Evolutionary conservation across 768 basidiomycete species (phyloP).

Genomic region (Phaffia australis): DNA sequence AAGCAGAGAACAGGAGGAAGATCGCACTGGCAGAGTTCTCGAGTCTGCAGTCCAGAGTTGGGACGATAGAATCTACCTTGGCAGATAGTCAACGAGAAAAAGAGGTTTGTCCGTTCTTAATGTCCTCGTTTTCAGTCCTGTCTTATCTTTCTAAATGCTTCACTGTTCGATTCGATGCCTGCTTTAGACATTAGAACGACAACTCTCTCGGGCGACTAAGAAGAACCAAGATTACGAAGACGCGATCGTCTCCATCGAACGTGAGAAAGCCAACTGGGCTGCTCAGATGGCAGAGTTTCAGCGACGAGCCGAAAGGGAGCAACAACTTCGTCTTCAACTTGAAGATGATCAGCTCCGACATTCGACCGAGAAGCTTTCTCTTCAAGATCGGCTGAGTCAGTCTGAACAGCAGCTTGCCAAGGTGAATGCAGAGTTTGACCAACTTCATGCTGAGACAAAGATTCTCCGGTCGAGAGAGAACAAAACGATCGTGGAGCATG

Average conservation of each 20-base stretch:
- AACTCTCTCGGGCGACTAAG: conserved; percentile 57
- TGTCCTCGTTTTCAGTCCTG: not conserved
- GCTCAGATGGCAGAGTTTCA: conserved; percentile 63
- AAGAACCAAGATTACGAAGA: conserved; percentile 84
- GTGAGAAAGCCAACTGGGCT: conserved; percentile 63
- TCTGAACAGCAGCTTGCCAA: conserved; percentile 72
- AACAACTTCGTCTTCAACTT: conserved; percentile 58
- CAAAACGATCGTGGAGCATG: conserved; percentile 97
- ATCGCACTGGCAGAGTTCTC: conserved; percentile 62
- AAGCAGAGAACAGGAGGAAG: conserved; percentile 52
- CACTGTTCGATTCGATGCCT: not conserved
- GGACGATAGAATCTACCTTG: conserved; percentile 55
- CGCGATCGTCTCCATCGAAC: conserved; percentile 66
- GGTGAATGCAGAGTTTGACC: conserved; percentile 64
- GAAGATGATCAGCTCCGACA: conserved; percentile 51
- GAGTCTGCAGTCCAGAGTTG: conserved; percentile 55
- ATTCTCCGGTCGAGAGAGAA: conserved; percentile 70
- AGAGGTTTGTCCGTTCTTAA: conserved; percentile 49
- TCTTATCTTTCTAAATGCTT: conserved; percentile 6
- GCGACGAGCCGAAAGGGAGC: conserved; percentile 53
- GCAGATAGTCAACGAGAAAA: conserved; percentile 50
- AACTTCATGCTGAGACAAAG: conserved; percentile 72
- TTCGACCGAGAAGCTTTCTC: conserved; percentile 53
- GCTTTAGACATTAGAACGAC: conserved; percentile 60
- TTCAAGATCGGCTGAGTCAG: conserved; percentile 60